Conservation (phyloP, 2,329 filamentous ascomycete genomes). For the Tolypocladium ovalisporum region DNA sequence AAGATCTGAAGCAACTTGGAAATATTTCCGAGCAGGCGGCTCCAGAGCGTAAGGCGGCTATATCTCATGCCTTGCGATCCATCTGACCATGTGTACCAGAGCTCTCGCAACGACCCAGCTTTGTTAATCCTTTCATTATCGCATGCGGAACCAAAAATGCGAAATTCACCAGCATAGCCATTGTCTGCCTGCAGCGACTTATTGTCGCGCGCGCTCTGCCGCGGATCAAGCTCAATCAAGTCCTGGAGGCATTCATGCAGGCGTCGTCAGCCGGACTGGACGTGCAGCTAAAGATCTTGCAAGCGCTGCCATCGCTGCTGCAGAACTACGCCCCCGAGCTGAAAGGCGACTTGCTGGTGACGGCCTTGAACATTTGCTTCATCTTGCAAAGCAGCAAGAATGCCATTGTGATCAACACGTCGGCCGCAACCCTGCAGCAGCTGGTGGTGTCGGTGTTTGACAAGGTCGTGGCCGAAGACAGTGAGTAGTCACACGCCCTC, state of each 20-base stretch:
- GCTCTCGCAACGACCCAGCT: slow-evolving; percentile 68
- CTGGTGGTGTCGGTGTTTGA: slow-evolving; percentile 89
- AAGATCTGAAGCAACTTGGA: slow-evolving; percentile 59
- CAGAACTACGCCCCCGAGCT: slow-evolving; percentile 83
- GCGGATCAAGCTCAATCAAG: slow-evolving; percentile 67
- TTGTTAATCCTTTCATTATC: slow-evolving; percentile 88
- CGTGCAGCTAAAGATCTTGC: slow-evolving; percentile 90
- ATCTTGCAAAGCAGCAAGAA: slow-evolving; percentile 86
- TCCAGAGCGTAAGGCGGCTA: slow-evolving; percentile 19
- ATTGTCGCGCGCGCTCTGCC: slow-evolving; percentile 75
- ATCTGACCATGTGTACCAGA: slow-evolving; percentile 41
- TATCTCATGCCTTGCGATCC: background rate
- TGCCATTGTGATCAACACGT: slow-evolving; percentile 87
- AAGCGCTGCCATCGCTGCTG: slow-evolving; percentile 77
- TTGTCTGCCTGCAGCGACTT: slow-evolving; percentile 80
- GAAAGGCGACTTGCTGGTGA: slow-evolving; percentile 69
- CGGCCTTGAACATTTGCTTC: slow-evolving; percentile 81
- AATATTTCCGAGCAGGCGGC: slow-evolving; percentile 25
- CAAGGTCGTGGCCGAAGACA: slow-evolving; percentile 75
- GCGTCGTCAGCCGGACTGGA: slow-evolving; percentile 73
- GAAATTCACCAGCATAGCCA: slow-evolving; percentile 79
- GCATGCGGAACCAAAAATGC: slow-evolving; percentile 84
- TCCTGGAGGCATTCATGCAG: slow-evolving; percentile 79
- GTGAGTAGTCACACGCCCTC: slow-evolving; percentile 31
- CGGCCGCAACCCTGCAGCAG: slow-evolving; percentile 91